Conservation (phyloP, 164 flowering plant species). For the Macadamia tetraphylla region DNA sequence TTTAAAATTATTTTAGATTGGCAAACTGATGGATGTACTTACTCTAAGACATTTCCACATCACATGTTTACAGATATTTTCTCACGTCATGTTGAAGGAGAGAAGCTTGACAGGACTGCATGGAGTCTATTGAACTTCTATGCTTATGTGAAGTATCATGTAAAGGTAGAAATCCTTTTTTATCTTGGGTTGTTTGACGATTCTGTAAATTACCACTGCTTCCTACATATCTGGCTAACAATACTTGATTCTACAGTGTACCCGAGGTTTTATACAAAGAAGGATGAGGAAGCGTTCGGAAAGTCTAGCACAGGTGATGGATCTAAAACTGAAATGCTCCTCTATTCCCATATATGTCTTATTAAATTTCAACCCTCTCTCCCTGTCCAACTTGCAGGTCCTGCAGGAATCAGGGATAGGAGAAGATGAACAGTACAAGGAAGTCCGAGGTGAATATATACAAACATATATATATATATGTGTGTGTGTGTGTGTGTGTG, state of each 20-base stretch:
- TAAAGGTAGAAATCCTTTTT: conserved; percentile 50
- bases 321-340: not conserved
- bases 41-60: conserved; percentile 5
- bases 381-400: conserved; percentile 34
- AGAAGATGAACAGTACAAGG: conserved; percentile 21
- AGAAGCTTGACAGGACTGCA: conserved; percentile 51
- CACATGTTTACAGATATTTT: conserved; percentile 42
- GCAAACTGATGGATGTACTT: not conserved
- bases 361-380: not conserved
- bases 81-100: conserved; percentile 51
- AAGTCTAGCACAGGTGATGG: conserved; percentile 57
- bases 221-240: conserved; percentile 11
- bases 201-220: not conserved
- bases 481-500: no score
- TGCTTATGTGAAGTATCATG: conserved; percentile 62
- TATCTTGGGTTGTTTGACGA: not conserved
- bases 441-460: conserved; percentile 33
- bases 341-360: not conserved
- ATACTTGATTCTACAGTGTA: conserved; percentile 35
- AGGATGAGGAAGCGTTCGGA: conserved; percentile 64
- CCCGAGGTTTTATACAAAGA: conserved; percentile 73
- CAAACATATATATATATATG: no score
- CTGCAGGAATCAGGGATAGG: conserved; percentile 29
- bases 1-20: not conserved
- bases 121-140: conserved; percentile 74